A percentile compares a stretch with the other conserved stretches of the same genome.
These are phyloP conservation scores for Herpetospermum pedunculosum DNA, from an alignment of 306 rosid species.

Conservation along the genomic window DNA sequence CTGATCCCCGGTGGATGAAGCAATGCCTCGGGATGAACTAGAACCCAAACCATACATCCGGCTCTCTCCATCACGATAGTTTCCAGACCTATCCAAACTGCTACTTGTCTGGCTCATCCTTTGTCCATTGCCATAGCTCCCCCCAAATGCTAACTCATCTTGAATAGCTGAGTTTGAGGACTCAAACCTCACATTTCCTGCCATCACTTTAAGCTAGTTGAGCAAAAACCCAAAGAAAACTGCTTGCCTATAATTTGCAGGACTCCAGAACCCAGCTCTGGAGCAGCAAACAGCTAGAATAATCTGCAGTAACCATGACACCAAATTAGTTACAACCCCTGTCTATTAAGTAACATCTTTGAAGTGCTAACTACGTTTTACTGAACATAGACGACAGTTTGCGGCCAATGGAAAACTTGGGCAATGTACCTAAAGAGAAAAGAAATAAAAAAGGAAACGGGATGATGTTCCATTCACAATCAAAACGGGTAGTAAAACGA, in stretches of 20 bases:
- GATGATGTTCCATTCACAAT: neutral
- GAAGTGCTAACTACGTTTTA: neutral
- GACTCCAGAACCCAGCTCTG: conserved; percentile 9
- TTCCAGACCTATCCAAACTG: conserved; percentile 51
- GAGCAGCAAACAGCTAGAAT: neutral
- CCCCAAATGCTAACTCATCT: conserved; percentile 37
- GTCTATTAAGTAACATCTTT: neutral
- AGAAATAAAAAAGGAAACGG: neutral
- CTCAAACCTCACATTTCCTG: conserved; percentile 53
- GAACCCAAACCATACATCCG: conserved; percentile 34
- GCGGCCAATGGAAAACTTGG: neutral
- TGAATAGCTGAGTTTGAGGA: conserved; percentile 31
- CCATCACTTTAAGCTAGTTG: conserved; percentile 41
- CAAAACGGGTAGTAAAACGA: neutral
- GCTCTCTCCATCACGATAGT: conserved; percentile 43
- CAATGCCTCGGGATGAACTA: conserved; percentile 35
- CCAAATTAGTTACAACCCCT: neutral
- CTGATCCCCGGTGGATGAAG: conserved; percentile 30
- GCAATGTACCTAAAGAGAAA: neutral
- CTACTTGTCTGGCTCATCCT: conserved; percentile 31
- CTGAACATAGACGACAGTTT: neutral
- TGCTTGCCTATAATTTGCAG: conserved; percentile 15
- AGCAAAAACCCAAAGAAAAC: conserved; percentile 15
- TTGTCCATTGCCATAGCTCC: conserved; percentile 38
- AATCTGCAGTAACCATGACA: conserved; percentile 4